Evolutionary conservation across 2,329 filamentous ascomycete genomes (phyloP).

Genomic region (Fusarium dimerum): DNA sequence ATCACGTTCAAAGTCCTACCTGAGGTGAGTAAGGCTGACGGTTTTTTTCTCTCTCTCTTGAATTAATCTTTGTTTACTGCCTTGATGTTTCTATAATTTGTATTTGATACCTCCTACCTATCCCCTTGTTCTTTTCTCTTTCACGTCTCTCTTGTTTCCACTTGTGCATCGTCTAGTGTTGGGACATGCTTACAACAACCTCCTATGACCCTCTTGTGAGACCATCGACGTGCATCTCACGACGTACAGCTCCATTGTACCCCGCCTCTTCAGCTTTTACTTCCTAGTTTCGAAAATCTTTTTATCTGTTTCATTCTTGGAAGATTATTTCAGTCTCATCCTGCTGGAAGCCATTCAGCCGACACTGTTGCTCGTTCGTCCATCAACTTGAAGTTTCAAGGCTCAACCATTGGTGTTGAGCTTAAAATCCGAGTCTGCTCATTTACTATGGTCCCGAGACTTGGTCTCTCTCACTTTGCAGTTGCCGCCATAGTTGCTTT

Average conservation of each 20-base stretch:
- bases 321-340: background rate
- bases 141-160: background rate
- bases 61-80: background rate
- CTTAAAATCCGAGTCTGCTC: background rate
- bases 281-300: background rate
- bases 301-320: background rate
- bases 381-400: background rate
- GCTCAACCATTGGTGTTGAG: no score
- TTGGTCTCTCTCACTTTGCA: constrained; percentile 7
- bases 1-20: background rate
- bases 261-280: background rate
- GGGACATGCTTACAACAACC: background rate
- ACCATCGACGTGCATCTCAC: background rate
- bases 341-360: no score
- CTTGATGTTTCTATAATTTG: background rate
- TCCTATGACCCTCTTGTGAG: background rate
- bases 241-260: background rate
- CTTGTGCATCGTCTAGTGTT: background rate
- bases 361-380: no score
- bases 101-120: background rate
- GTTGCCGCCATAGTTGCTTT: constrained; percentile 25
- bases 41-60: background rate
- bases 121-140: background rate
- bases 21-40: background rate
- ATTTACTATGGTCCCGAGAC: constrained; percentile 14